Percentiles rank a stretch among this genome's conserved stretches.
phyloP scores from a whole-genome alignment of 176 grass and related monocot species.

The Pontederia paniculata region DNA sequence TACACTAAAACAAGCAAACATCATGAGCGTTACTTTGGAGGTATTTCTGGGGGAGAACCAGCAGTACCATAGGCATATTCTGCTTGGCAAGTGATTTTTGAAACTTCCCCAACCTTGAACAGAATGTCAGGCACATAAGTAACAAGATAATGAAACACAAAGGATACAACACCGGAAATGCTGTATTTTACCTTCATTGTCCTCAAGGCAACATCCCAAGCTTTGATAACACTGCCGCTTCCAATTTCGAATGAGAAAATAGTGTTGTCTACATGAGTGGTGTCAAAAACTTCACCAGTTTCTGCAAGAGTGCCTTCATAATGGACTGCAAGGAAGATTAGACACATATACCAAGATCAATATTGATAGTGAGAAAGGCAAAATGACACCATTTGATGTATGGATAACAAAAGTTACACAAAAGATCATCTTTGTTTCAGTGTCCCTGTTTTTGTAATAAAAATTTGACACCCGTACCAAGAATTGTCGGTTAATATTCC shows the following conservation, averaged over 20 bases:
- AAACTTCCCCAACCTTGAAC: constrained; percentile 79
- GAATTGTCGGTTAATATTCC: no score
- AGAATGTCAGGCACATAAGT: constrained; percentile 13
- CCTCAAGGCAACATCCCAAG: constrained; percentile 86
- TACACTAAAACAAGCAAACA: neutral
- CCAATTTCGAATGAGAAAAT: constrained; percentile 94
- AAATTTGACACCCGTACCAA: no score
- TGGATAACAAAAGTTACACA: no score
- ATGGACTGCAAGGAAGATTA: constrained; percentile 38
- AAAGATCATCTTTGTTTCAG: no score
- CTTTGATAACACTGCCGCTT: constrained; percentile 71
- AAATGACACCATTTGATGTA: constrained; percentile 9
- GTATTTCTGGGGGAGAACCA: constrained; percentile 90
- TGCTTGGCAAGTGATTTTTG: constrained; percentile 87
- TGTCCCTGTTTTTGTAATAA: no score
- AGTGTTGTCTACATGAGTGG: constrained; percentile 90
- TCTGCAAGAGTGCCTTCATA: constrained; percentile 86
- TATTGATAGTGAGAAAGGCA: neutral
- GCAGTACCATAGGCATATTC: constrained; percentile 85
- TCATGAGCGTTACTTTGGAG: constrained; percentile 42
- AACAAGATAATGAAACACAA: constrained; percentile 1
- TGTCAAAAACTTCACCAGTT: constrained; percentile 85
- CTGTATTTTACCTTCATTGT: constrained; percentile 70
- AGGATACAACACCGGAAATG: constrained; percentile 1
- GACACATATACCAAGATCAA: neutral